These are phyloP conservation scores for Austroboletus niveus DNA, from an alignment of 1,284 basidiomycete species.

Conservation along the genomic window DNA sequence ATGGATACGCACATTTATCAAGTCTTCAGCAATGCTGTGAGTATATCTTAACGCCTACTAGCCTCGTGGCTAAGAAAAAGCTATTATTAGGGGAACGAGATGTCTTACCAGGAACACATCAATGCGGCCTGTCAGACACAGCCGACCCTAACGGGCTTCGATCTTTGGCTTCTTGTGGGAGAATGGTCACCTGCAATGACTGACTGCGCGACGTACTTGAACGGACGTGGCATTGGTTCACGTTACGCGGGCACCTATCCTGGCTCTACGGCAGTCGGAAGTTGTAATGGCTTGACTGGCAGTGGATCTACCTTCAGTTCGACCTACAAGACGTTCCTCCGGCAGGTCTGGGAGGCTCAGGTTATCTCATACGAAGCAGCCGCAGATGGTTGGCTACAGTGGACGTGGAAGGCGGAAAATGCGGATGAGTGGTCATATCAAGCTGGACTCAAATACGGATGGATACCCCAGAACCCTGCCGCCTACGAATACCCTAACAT, in stretches of 20 bases:
- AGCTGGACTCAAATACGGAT: conserved; percentile 74
- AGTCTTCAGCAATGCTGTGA: conserved; percentile 66
- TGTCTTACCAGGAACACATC: conserved; percentile 63
- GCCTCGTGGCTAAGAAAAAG: not conserved
- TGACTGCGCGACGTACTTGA: conserved; percentile 83
- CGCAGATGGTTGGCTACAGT: conserved; percentile 68
- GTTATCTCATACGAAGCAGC: conserved; percentile 60
- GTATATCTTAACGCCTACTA: conserved; percentile 16
- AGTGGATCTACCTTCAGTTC: conserved; percentile 68
- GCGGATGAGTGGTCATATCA: conserved; percentile 79
- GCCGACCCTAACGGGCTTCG: conserved; percentile 48
- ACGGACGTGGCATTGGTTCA: conserved; percentile 66
- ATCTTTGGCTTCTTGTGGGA: conserved; percentile 77
- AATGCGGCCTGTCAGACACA: conserved; percentile 56
- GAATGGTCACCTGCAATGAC: conserved; percentile 84
- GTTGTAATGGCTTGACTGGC: conserved; percentile 74
- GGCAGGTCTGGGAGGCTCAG: conserved; percentile 86
- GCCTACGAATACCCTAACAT: conserved; percentile 49
- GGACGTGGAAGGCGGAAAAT: conserved; percentile 69
- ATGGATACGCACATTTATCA: conserved; percentile 87
- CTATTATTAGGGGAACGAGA: conserved; percentile 51
- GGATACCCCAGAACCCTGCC: conserved; percentile 74
- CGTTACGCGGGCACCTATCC: conserved; percentile 78
- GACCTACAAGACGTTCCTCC: conserved; percentile 81
- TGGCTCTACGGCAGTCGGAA: conserved; percentile 68